Evolutionary conservation across 805 yeast genomes (phyloP), one percentile per base, ranked within the genome.

Genomic region (Huiozyma sinensis): DNA sequence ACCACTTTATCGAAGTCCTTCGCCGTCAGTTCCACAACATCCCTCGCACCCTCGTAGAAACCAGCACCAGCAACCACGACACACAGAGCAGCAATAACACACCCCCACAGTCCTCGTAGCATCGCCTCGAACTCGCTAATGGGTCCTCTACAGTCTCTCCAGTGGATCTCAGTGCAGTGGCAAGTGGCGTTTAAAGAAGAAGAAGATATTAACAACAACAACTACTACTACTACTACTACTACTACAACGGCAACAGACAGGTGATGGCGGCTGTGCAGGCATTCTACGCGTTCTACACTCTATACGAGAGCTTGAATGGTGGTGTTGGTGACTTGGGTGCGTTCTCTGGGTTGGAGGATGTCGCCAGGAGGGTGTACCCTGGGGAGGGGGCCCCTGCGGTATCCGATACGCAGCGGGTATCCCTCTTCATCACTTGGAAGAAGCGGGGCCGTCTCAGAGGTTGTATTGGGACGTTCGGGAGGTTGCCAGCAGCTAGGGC

Each of bases 371-470:
- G 33, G 6, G 12, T 60, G 40, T 58, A 48, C 43, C 58, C 58
- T 7, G 28, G 41, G 30, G 30, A 28, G 12, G 6, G 33, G 28
- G 10, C 35, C 2, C 10, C n/a, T 7, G 36, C 39, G 1, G 39
- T 53, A 41, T 38, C 40, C 12, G 38, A 31, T 11, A 62, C 52
- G 38, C 9, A 31, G 33, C 9, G 33, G 33, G 55, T 58, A 36
- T 64, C 67, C 6, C 92, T 97, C 0, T 92, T 92, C 65, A 83
- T 90, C 31, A 92, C 97, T 0, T 92, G 96, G 95, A 80, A 78
- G 52, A 71, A 73, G 45, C 52, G 54, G 13, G 45, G 50, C 4
- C 67, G 10, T 7, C 66, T 90, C 40, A 69, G 97, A 37, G 98
- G 98, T 0, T 90, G 98, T 57, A 92, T 90, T 44, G 98, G 98